Evolutionary conservation across 1,139 yeast species (phyloP).

Genomic region (Hyphopichia pseudoburtonii): DNA sequence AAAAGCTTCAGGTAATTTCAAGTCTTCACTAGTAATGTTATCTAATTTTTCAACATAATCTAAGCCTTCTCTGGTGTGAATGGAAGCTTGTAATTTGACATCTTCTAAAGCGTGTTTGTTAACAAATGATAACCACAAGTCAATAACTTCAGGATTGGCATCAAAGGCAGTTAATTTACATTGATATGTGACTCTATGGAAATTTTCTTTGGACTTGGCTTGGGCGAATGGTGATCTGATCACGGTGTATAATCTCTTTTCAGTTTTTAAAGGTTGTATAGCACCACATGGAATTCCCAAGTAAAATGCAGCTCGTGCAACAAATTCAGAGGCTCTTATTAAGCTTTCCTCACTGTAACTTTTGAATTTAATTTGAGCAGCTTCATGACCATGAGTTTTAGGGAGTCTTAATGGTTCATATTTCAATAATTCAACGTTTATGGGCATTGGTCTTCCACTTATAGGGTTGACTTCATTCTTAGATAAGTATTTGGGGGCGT

Average conservation of each 20-base stretch:
- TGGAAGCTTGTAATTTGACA: constrained; percentile 76
- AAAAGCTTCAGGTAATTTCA: constrained; percentile 37
- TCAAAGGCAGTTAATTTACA: constrained; percentile 77
- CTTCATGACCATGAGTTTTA: constrained; percentile 66
- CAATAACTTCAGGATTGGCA: constrained; percentile 81
- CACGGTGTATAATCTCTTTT: constrained; percentile 82
- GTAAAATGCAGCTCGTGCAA: constrained; percentile 86
- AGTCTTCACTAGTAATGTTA: constrained; percentile 23
- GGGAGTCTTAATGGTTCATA: constrained; percentile 77
- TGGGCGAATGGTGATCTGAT: constrained; percentile 92
- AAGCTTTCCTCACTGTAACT: constrained; percentile 72
- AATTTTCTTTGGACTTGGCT: constrained; percentile 93
- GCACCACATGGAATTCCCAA: constrained; percentile 75
- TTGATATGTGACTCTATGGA: constrained; percentile 82
- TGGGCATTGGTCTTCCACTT: constrained; percentile 61
- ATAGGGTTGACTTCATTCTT: constrained; percentile 28
- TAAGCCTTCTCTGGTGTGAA: constrained; percentile 59
- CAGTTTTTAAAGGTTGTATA: constrained; percentile 63
- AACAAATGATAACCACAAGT: constrained; percentile 77
- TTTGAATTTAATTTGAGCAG: constrained; percentile 69
- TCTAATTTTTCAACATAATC: constrained; percentile 38
- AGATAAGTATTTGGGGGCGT: constrained; percentile 42
- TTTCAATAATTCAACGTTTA: constrained; percentile 79
- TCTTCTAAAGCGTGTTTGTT: constrained; percentile 78
- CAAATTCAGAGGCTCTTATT: constrained; percentile 80